Base-by-base conservation (phyloP, 75 land plant species). In the Isoetes taiwanensis region DNA sequence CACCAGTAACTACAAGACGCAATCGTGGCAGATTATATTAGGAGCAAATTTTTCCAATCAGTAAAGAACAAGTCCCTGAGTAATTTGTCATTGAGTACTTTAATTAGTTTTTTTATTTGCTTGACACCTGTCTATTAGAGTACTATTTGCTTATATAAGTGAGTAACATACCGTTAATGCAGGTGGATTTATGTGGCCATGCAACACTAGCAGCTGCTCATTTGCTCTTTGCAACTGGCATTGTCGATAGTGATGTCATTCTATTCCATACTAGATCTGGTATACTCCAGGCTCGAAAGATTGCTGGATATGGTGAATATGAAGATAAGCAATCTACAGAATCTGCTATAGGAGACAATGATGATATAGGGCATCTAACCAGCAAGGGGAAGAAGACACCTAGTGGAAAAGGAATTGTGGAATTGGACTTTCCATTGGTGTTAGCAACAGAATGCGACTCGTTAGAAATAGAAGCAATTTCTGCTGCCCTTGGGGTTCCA, bases 231-330 rank as follows among this genome's bases (percentile, higher is more conserved):
- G 26, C 59, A 52, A 65, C 67, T 11, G 67, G 69, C 30, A 33
- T 61, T 10, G 80, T 69, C 1, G 52, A 61, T 3, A 48, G 66
- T 20, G 34, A 73, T 33, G 14, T 25, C 2, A 61, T 81, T 31
- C 69, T 69, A 35, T 84, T 84, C 43, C 54, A 57, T 21, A 75
- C 94, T 9, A 61, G 17, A 30, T 71, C 85, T 43, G 90, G 85
- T 14, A 9, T 69, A 30, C 26, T 83, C 32, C 64, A 65, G 25
- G 84, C 87, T 12, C 68, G 41, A n/a, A 77, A 73, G 56, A 50
- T 80, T 28, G 41, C 43, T 19, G 48, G 52, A 23, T 19, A 27
- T 1, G 68, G 65, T 21, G 2, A 74, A 57, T 32, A 63, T 28
- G 38, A 71, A 35, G 8, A 46, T 19, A 28, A 43, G 12, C 26